Base-by-base conservation (phyloP, 257 asterid genomes). In the Scutellaria baicalensis region DNA sequence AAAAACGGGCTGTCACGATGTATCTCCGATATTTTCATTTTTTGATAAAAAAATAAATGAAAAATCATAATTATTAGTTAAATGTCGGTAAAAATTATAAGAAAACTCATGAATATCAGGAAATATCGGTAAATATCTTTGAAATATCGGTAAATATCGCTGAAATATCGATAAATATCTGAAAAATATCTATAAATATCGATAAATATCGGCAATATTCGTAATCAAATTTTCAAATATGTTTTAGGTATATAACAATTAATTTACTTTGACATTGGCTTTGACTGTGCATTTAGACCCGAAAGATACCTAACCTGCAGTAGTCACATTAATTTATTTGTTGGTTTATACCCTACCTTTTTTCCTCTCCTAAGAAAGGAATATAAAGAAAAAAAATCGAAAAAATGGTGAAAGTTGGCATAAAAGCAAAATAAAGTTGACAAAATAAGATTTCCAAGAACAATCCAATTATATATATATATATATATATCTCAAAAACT, bases 261-360 rank as follows among this genome's bases (percentile, higher is more conserved):
- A 62, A 16, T 7, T 49, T 49, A 49, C 1, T 52, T 27, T 27
- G 33, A 27, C 33, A 3, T 27, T 27, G 4, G 75, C 69, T 39
- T 10, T 45, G n/a, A 76, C 47, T 64, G 10, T 54, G 73, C 61
- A 54, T 71, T 79, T 73, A 49, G 35, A 80, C 79, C 66, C 66
- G 70, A 69, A 72, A 65, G 80, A 81, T 85, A 78, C 85, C 81
- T 61, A 73, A 75, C 76, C 67, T 69, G 75, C 80, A 73, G 49
- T 45, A 77, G 50, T 55, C 82, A 79, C 78, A 72, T 68, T 68
- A 55, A 83, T 63, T 23, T 43, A 85, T 70, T 52, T 42, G 92
- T 78, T 86, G 96, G 79, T 81, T 78, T 83, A 81, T 79, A 59
- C 97, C 84, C 75, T 69, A 73, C 95, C 84, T 86, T 83, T 63